A percentile compares a stretch with the other conserved stretches of the same genome.
These are phyloP conservation scores for Breviolum minutum DNA, from an alignment of 73 alveolate genomes.

Conservation along the genomic window DNA sequence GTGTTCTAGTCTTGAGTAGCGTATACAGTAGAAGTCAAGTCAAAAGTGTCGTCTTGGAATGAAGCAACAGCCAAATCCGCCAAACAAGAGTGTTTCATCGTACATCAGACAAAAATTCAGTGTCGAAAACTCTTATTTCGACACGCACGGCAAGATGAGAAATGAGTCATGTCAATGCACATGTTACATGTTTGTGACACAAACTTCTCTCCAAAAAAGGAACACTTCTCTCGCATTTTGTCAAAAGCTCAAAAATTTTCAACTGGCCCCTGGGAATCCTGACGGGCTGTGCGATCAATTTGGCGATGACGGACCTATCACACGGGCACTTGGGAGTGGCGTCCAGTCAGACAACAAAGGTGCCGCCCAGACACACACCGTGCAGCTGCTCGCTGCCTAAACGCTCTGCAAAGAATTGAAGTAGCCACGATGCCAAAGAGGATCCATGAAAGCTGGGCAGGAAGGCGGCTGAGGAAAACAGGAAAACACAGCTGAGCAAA, in stretches of 20 bases:
- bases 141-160: too few species aligned
- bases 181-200: not conserved
- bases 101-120: too few species aligned
- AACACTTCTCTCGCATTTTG: too few species aligned
- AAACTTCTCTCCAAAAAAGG: not conserved
- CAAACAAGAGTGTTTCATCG: too few species aligned
- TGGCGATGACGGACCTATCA: conserved; percentile 31
- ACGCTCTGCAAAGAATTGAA: not conserved
- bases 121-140: too few species aligned
- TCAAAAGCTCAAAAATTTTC: too few species aligned
- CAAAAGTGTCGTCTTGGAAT: too few species aligned
- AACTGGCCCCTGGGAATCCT: not conserved
- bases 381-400: conserved; percentile 39
- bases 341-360: not conserved
- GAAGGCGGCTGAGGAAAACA: too few species aligned
- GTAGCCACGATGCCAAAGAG: conserved; percentile 12
- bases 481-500: not conserved
- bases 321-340: not conserved
- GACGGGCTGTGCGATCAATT: conserved; percentile 51
- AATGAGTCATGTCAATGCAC: not conserved
- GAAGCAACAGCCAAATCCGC: too few species aligned
- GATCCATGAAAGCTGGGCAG: not conserved
- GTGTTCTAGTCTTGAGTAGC: too few species aligned
- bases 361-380: not conserved
- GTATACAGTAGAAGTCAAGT: too few species aligned